Evolutionary conservation across 805 yeast genomes (phyloP).

Genomic region (Metschnikowia drakensbergensis): DNA sequence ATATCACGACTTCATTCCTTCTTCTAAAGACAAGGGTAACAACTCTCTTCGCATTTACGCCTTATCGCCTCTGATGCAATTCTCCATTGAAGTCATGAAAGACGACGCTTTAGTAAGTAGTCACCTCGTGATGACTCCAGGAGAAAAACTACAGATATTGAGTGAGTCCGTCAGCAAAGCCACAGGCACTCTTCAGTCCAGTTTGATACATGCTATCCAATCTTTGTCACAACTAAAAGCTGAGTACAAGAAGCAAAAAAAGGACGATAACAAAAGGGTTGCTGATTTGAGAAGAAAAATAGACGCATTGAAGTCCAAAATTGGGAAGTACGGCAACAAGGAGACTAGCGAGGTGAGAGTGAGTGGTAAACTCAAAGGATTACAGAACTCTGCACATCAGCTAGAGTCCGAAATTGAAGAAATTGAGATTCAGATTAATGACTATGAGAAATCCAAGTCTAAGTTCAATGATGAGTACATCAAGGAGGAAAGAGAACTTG

Average conservation of each 20-base stretch:
- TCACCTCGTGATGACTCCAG: constrained; percentile 30
- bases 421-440: constrained; percentile 19
- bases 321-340: constrained; percentile 27
- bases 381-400: constrained; percentile 38
- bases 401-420: constrained; percentile 33
- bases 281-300: constrained; percentile 32
- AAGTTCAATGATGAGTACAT: constrained; percentile 15
- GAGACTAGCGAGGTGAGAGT: constrained; percentile 28
- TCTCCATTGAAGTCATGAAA: constrained; percentile 30
- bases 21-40: constrained; percentile 5
- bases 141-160: neutral
- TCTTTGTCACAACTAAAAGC: constrained; percentile 22
- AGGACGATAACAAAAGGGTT: constrained; percentile 35
- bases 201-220: constrained; percentile 30
- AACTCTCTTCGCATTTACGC: constrained; percentile 30
- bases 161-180: constrained; percentile 21
- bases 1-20: constrained; percentile 15
- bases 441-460: constrained; percentile 13
- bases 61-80: constrained; percentile 35
- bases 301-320: constrained; percentile 29
- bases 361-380: constrained; percentile 37
- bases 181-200: constrained; percentile 29
- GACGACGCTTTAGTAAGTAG: constrained; percentile 18
- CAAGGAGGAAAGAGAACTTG: constrained; percentile 20
- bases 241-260: constrained; percentile 31